A percentile compares a stretch with the other conserved stretches of the same genome.
Evolutionary conservation across 257 asterid genomes (phyloP).

Genomic region (Solanum sitiens): DNA sequence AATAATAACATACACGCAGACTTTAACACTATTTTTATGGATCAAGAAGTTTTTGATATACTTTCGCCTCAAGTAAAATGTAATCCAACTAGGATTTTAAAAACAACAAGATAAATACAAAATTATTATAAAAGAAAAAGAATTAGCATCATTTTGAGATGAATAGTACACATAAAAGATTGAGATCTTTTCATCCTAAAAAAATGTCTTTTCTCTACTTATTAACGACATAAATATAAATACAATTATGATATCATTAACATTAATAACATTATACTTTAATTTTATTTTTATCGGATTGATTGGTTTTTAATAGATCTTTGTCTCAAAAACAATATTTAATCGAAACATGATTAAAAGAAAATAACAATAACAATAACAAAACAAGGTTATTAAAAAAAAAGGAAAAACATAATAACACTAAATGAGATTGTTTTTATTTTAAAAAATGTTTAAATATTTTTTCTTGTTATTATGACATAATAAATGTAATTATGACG

Average conservation of each 20-base stretch:
- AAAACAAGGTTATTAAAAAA: no score
- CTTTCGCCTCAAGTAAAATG: neutral
- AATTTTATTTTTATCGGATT: neutral
- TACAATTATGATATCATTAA: no score
- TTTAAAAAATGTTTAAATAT: neutral
- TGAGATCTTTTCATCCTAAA: neutral
- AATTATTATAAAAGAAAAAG: no score
- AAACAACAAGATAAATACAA: no score
- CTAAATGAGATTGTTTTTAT: neutral
- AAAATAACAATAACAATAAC: no score
- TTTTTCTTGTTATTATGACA: neutral
- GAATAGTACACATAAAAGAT: neutral
- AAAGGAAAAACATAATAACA: no score
- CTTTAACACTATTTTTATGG: neutral
- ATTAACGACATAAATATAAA: neutral
- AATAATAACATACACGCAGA: accelerated
- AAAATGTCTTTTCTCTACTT: neutral
- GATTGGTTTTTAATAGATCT: neutral
- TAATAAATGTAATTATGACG: neutral
- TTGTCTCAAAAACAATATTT: no score
- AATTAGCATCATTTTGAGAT: neutral
- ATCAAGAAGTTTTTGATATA: neutral
- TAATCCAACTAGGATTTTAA: no score
- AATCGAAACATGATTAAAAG: neutral
- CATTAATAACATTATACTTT: neutral